Percentiles rank a stretch among this genome's conserved stretches.
Conservation (phyloP, 768 basidiomycete species). For the Dictyophora rubrovolvata region DNA sequence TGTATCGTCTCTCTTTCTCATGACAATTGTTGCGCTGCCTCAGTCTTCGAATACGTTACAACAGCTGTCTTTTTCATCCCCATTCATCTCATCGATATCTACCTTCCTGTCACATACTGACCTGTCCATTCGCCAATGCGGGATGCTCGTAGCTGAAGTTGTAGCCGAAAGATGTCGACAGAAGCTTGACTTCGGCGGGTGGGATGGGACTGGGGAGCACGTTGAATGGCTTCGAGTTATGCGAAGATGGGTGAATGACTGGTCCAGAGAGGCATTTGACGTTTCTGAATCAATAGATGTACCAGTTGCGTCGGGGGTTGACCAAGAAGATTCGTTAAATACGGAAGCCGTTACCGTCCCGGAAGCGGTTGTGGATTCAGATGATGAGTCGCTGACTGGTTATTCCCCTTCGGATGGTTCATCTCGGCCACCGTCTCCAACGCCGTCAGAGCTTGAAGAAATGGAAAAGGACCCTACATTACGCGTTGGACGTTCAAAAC, state of each 20-base stretch:
- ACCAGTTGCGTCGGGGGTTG: slow-evolving; percentile 35
- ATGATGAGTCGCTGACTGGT: slow-evolving; percentile 71
- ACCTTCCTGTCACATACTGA: slow-evolving; percentile 75
- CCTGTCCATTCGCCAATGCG: slow-evolving; percentile 65
- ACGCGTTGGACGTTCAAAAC: slow-evolving; percentile 52
- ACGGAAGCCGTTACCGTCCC: slow-evolving; percentile 2
- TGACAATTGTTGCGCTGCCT: slow-evolving; percentile 53
- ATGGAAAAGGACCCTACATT: slow-evolving; percentile 81
- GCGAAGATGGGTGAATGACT: slow-evolving; percentile 25
- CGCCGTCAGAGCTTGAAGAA: slow-evolving; percentile 69
- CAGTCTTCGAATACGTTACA: slow-evolving; percentile 34
- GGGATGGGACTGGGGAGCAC: slow-evolving; percentile 68
- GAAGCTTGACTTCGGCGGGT: slow-evolving; percentile 67
- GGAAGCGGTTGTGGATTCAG: slow-evolving; percentile 37
- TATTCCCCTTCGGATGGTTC: slow-evolving; percentile 59
- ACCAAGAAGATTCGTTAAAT: slow-evolving; percentile 25
- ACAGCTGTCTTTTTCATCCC: slow-evolving; percentile 40
- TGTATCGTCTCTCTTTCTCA: slow-evolving; percentile 59
- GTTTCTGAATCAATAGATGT: slow-evolving; percentile 5
- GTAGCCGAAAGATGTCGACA: slow-evolving; percentile 54
- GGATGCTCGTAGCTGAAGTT: slow-evolving; percentile 87
- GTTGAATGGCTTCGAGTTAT: slow-evolving; percentile 56
- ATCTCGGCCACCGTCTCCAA: slow-evolving; percentile 70
- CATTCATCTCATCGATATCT: slow-evolving; percentile 60
- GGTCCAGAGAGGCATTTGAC: background rate